Evolutionary conservation across 1,139 yeast species (phyloP).

Genomic region (Nakaseomyces sp.): DNA sequence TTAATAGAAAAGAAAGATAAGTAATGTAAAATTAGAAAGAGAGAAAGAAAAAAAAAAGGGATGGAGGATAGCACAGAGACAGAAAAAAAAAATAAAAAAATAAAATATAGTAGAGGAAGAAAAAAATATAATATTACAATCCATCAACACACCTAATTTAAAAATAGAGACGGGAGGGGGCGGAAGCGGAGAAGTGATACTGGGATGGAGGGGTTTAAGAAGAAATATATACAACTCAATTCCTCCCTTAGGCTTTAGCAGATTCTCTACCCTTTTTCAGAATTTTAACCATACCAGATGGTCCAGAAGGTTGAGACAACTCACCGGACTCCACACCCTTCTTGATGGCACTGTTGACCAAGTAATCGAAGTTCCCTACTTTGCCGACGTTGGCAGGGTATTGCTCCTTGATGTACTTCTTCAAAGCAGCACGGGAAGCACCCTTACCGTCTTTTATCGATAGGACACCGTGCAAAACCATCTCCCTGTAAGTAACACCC

Average conservation of each 20-base stretch:
- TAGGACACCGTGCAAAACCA: conserved; percentile 21
- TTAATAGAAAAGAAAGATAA: neutral
- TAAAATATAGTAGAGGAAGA: neutral
- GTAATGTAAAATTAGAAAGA: neutral
- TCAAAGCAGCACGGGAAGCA: conserved; percentile 53
- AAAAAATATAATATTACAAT: too few relatives aligned
- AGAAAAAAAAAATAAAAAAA: conserved; percentile 1
- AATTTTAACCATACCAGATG: conserved; percentile 37
- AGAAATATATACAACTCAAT: too few relatives aligned
- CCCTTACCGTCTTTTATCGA: conserved; percentile 24
- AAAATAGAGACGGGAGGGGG: too few relatives aligned
- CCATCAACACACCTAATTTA: too few relatives aligned
- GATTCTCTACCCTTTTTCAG: conserved; percentile 19
- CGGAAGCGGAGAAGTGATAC: too few relatives aligned
- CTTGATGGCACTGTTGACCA: conserved; percentile 70
- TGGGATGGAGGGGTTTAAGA: too few relatives aligned
- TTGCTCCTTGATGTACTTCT: conserved; percentile 45
- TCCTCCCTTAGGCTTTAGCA: conserved; percentile 3
- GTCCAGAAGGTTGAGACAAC: conserved; percentile 80
- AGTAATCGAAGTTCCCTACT: conserved; percentile 61
- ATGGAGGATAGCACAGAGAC: too few relatives aligned
- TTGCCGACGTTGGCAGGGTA: conserved; percentile 45
- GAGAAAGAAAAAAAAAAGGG: neutral
- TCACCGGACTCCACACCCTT: conserved; percentile 74
- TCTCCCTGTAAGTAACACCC: conserved; percentile 22